A percentile compares a stretch with the other conserved stretches of the same genome.
Conservation (phyloP, 805 yeast genomes). For the Hanseniaspora clermontiae region DNA sequence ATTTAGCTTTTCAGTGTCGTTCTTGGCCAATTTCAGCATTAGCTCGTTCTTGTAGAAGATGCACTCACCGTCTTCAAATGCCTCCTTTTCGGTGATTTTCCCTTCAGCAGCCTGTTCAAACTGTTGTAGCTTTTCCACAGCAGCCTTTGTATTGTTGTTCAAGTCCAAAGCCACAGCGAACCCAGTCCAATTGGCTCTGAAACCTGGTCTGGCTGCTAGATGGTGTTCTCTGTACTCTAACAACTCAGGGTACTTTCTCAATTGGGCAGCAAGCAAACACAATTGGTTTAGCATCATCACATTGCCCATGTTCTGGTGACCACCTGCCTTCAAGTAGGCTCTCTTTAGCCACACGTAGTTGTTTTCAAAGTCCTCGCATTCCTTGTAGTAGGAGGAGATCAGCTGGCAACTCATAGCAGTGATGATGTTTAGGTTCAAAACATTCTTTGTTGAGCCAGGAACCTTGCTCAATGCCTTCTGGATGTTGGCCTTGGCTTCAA, state of each 20-base stretch:
- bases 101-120: conserved; percentile 67
- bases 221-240: conserved; percentile 52
- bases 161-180: conserved; percentile 77
- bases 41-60: conserved; percentile 58
- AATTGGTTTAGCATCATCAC: conserved; percentile 71
- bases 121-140: conserved; percentile 57
- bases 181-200: conserved; percentile 82
- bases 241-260: conserved; percentile 55
- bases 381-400: conserved; percentile 69
- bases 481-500: conserved; percentile 53
- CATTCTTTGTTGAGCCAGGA: conserved; percentile 35
- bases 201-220: conserved; percentile 65
- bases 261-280: conserved; percentile 65
- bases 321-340: conserved; percentile 54
- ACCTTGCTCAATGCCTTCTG: conserved; percentile 49
- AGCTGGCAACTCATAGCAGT: conserved; percentile 44
- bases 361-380: conserved; percentile 53
- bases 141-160: conserved; percentile 50
- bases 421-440: conserved; percentile 35
- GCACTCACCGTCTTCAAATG: conserved; percentile 72
- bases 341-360: conserved; percentile 68
- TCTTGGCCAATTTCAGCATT: conserved; percentile 35
- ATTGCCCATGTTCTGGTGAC: conserved; percentile 39
- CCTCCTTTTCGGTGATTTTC: conserved; percentile 51
- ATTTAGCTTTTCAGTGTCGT: conserved; percentile 30